These are phyloP conservation scores for Torulaspora pretoriensis DNA, from an alignment of 1,139 yeast genomes.

Conservation along the genomic window DNA sequence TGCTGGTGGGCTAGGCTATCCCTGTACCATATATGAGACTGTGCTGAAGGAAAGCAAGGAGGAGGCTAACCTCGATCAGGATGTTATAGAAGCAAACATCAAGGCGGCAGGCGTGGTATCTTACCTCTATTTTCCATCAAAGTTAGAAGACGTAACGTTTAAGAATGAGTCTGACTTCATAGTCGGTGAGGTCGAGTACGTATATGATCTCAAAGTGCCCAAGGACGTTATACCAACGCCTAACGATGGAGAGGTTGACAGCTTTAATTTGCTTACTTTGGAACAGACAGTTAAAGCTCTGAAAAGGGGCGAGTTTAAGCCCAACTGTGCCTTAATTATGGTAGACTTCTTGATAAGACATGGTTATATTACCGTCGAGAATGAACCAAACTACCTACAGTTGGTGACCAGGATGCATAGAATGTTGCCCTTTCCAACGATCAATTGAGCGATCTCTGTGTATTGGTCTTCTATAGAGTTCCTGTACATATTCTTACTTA, in stretches of 20 bases:
- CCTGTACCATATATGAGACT: constrained; percentile 71
- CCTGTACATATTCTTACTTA: constrained; percentile 43
- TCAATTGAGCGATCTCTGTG: constrained; percentile 9
- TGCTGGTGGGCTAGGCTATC: constrained; percentile 91
- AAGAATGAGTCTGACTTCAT: constrained; percentile 48
- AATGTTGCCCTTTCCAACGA: constrained; percentile 62
- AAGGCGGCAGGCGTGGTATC: constrained; percentile 62
- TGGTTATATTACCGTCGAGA: constrained; percentile 58
- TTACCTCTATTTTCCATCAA: constrained; percentile 50
- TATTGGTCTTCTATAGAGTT: not conserved
- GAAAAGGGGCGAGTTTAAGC: constrained; percentile 64
- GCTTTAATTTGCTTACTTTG: constrained; percentile 58
- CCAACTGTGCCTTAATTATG: constrained; percentile 77
- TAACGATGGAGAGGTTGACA: constrained; percentile 81
- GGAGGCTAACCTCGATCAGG: constrained; percentile 74
- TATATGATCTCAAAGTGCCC: constrained; percentile 66
- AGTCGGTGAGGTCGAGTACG: constrained; percentile 85
- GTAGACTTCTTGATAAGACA: constrained; percentile 83
- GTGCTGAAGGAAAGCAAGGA: constrained; percentile 81
- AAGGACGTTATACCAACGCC: constrained; percentile 57
- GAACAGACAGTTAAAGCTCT: constrained; percentile 53
- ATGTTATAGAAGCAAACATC: constrained; percentile 46
- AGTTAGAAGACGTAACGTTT: constrained; percentile 27
- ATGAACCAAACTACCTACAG: constrained; percentile 59
- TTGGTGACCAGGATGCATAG: constrained; percentile 63